Base-by-base conservation (phyloP, 2,329 filamentous ascomycete species). In the Pseudogymnoascus sp. region DNA sequence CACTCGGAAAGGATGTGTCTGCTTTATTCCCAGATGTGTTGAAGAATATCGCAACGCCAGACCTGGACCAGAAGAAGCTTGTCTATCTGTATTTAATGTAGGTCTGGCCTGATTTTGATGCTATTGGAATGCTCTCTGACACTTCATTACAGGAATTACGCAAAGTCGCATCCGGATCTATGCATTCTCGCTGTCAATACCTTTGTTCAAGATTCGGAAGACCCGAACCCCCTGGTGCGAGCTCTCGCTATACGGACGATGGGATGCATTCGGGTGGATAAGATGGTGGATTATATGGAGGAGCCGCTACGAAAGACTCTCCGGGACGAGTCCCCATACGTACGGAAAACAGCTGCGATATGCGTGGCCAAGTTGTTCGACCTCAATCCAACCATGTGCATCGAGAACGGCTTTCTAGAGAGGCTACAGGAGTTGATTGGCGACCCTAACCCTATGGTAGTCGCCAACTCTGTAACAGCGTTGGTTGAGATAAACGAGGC, bases 201-300 rank as follows among this genome's bases (percentile, higher is more conserved):
- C 13, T 99, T 99, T 73, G 95, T 97, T 5, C 95, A 99, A 82
- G 95, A 99, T 76, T 95, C 95, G 14, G 95, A 99, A 84, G 95
- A 99, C 72, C 95, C 95, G 47, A 99, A 99, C 73, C 95, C 95
- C 13, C 84, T 99, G 24, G 91, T 99, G 72, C 84, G 95, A 81
- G 95, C 95, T 61, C 83, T 99, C 61, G 95, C 95, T 63, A 96
- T 99, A 75, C 86, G 95, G 71, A 99, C 95, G 35, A 99, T 99
- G 95, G 95, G 95, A 42, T 97, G 95, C 73, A 97, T 99, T 71
- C 83, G 95, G 63, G 95, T 99, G 63, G 95, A 97, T 70, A 99
- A 99, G 78, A 99, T 99, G 91, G 91, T 97, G 68, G 95, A 99
- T 74, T 99, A 99, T 76, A 97, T 99, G 93, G 95, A 97, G 76